Evolutionary conservation across 371 early-diverging fungal genomes (phyloP).

Genomic region (Thermomucor indicae-seudaticae): DNA sequence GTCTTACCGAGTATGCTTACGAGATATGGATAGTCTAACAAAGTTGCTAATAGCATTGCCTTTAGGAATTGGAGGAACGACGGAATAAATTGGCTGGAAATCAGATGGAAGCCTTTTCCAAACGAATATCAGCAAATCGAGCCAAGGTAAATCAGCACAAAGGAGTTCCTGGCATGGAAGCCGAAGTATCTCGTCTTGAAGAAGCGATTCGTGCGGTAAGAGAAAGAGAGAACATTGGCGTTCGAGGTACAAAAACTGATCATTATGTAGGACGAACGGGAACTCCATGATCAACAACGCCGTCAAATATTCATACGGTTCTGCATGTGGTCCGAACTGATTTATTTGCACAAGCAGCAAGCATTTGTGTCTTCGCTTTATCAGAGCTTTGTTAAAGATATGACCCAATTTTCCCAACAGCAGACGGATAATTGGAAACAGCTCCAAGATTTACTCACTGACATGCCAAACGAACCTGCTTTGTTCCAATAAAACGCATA

Average conservation of each 20-base stretch:
- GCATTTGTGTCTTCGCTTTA: slow-evolving; percentile 58
- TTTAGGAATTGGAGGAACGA: slow-evolving; percentile 30
- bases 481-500: slow-evolving; percentile 26
- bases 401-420: slow-evolving; percentile 51
- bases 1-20: slow-evolving; percentile 48
- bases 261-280: slow-evolving; percentile 76
- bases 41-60: background rate
- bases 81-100: slow-evolving; percentile 25
- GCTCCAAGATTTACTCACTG: slow-evolving; percentile 41
- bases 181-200: slow-evolving; percentile 34
- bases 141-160: slow-evolving; percentile 37
- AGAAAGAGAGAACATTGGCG: slow-evolving; percentile 9
- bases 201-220: slow-evolving; percentile 31
- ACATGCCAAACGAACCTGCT: slow-evolving; percentile 45
- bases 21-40: background rate
- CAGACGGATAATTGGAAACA: slow-evolving; percentile 58
- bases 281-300: slow-evolving; percentile 66
- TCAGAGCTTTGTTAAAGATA: slow-evolving; percentile 58
- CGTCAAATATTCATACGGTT: slow-evolving; percentile 30
- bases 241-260: slow-evolving; percentile 34
- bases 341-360: slow-evolving; percentile 48
- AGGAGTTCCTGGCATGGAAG: slow-evolving; percentile 44
- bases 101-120: slow-evolving; percentile 33
- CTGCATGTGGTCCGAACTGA: slow-evolving; percentile 43
- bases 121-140: slow-evolving; percentile 25